Evolutionary conservation across 208 protist genomes (phyloP), one percentile per base, ranked within the genome.

Genomic region (Lotmaria passim): DNA sequence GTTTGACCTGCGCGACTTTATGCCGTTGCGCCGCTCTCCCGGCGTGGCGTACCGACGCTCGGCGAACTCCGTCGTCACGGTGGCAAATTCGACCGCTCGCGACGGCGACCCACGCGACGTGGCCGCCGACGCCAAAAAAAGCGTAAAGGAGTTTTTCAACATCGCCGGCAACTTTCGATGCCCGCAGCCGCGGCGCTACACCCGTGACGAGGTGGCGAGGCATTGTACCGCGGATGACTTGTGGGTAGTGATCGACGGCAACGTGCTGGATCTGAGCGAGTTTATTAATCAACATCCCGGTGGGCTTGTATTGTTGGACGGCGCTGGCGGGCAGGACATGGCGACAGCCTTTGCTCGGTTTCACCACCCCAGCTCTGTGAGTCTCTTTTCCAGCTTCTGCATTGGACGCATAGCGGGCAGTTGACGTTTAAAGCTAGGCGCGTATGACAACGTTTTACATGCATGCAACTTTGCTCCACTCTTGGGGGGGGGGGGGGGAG

Each of bases 231-330:
- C 33, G 0, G 58, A 79, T 19, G 86, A 93, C 56, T 60, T 93
- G 41, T 96, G 85, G 85, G 58, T 96, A 21, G 80, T 91, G 12
- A 76, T 96, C 12, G 76, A 93, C 39, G 77, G 75, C 12, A 91
- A 90, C 66, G 88, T 94, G 50, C 65, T 93, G 23, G 75, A 94
- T 60, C 60, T 96, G 33, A 96, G 79, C 55, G 38, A 38, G 3
- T 93, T 93, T 47, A 57, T 84, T 3, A 7, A 28, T 6, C 65
- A 89, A 0, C 90, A 95, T 52, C 90, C 90, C 7, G 90, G 90
- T 26, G 87, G 90, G 0, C 33, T 63, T 3, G 62, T 87, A 31
- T 70, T 95, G 10, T 51, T 93, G 24, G 82, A 86, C 12, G 85
- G 72, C 0, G 85, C 83, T 6, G 84, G 85, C 24, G 86, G 86